Evolutionary conservation across 495 filamentous ascomycete genomes (phyloP), one percentile per base, ranked within the genome.

Genomic region (Penicilliopsis zonata): DNA sequence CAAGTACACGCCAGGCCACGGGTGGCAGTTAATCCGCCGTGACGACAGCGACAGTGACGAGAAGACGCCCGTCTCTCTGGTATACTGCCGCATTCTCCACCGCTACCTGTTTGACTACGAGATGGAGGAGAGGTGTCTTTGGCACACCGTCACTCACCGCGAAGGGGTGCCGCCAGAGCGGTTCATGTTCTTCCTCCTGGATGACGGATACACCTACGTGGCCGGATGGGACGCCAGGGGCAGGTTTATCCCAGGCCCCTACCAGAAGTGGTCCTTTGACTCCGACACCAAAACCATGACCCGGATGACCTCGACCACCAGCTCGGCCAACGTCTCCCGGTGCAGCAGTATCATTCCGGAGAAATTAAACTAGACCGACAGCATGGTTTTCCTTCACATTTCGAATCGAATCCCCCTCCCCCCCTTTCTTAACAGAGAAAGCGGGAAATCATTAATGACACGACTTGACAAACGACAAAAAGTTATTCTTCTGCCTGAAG

Each of bases 81-180:
- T 63, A 28, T 65, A 65, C 40, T 63, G 61, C 33, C 59, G 61
- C 31, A 61, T 63, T 31, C 57, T 65, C 22, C 61, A 65, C 40
- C 55, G 57, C 13, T 62, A 63, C 44, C 52, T 65, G 31, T 62
- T 65, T 30, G 57, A 63, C 31, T 40, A 49, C 16, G 61, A 65
- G 30, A 46, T 65, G 34, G 52, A 63, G 15, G 51, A 59, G 5
- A 52, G 61, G 35, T 62, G 59, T 35, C 53, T 49, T 40, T 65
- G 52, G 53, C 52, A 55, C 35, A 44, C 47, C 12, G 59, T 61
- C 15, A 44, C 39, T 7, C 31, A 56, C 28, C 47, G 55, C 28
- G 52, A 57, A 16, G 59, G 55, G 21, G 47, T 38, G 18, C 43
- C 47, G 9, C 46, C 57, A 3, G 55, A 60, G 33, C 43, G 49